These are phyloP conservation scores for Geopyxis carbonaria DNA, from an alignment of 495 filamentous ascomycete genomes.

Conservation along the genomic window DNA sequence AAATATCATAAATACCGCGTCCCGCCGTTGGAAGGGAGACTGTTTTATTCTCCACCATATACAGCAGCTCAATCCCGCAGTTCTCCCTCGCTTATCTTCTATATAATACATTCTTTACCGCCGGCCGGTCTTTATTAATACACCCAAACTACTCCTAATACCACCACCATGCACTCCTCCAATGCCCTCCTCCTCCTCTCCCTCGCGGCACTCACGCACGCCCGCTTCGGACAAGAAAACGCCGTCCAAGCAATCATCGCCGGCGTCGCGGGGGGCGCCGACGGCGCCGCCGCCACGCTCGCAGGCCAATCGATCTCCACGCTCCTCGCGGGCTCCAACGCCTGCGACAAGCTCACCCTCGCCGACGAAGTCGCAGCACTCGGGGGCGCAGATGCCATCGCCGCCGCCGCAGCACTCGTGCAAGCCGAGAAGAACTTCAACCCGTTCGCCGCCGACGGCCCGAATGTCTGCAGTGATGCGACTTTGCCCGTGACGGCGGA, in stretches of 20 bases:
- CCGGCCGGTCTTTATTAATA: conserved; percentile 2
- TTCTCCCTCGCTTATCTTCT: conserved; percentile 1
- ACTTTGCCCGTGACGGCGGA: conserved; percentile 38
- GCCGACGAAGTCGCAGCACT: conserved; percentile 41
- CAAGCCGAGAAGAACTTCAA: conserved; percentile 55
- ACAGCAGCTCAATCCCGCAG: too few relatives aligned
- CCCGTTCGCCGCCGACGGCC: conserved; percentile 37
- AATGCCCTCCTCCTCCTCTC: not conserved
- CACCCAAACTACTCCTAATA: not conserved
- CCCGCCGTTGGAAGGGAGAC: too few relatives aligned
- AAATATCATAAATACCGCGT: too few relatives aligned
- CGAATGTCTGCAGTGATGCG: conserved; percentile 40
- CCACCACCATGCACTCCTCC: not conserved
- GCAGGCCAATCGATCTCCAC: conserved; percentile 35
- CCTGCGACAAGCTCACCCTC: conserved; percentile 41
- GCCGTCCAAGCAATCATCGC: conserved; percentile 29
- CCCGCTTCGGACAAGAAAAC: conserved; percentile 40
- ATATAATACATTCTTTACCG: conserved; percentile 1
- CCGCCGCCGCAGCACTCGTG: conserved; percentile 40
- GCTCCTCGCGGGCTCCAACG: conserved; percentile 39
- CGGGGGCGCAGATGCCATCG: conserved; percentile 35
- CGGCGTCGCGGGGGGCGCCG: conserved; percentile 33
- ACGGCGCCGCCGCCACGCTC: conserved; percentile 34
- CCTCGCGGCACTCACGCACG: conserved; percentile 25
- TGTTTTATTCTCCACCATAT: too few relatives aligned